phyloP scores from a whole-genome alignment of 73 alveolate genomes.

The Paramecium bursaria region DNA sequence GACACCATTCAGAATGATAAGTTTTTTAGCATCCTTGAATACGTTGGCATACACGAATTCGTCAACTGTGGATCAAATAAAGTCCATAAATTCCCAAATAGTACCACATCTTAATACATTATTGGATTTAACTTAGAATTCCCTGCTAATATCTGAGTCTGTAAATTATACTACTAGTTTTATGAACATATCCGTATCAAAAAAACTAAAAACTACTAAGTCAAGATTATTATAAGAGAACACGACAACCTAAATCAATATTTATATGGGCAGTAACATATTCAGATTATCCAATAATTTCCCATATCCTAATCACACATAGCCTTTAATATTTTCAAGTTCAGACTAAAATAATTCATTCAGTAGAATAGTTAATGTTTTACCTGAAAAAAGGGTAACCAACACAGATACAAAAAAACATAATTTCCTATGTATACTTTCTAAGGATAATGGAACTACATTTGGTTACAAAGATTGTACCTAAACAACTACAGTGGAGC shows the following conservation, averaged over 20 bases:
- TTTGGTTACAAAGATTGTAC: background rate
- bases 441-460: background rate
- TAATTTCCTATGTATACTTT: constrained; percentile 6
- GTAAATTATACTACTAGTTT: background rate
- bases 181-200: background rate
- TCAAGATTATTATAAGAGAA: background rate
- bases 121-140: background rate
- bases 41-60: background rate
- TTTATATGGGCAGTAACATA: background rate
- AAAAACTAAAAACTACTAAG: background rate
- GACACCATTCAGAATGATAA: constrained; percentile 8
- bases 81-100: background rate
- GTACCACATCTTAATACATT: background rate
- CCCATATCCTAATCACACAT: constrained; percentile 29
- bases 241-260: background rate
- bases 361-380: background rate
- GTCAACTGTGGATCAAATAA: background rate
- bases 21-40: background rate
- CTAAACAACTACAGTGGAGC: background rate
- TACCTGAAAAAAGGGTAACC: background rate
- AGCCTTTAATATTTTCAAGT: background rate
- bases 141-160: background rate
- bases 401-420: background rate
- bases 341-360: background rate
- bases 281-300: background rate